Evolutionary conservation across 768 basidiomycete species (phyloP).

Genomic region (Mycena sanguinolenta): DNA sequence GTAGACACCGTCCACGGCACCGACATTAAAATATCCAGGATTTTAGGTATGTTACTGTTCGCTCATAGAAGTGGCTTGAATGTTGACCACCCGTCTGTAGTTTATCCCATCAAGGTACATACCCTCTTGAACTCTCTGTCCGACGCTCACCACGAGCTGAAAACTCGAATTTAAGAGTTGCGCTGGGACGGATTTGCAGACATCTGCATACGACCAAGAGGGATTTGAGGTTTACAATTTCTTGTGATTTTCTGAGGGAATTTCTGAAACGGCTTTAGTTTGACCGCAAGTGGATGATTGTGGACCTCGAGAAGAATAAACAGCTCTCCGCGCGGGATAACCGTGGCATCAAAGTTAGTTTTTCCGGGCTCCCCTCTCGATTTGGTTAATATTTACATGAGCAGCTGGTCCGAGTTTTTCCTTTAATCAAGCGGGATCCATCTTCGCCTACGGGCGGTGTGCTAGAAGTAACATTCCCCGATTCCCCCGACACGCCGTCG

Average conservation of each 20-base stretch:
- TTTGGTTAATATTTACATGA: background rate
- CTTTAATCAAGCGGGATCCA: constrained; percentile 26
- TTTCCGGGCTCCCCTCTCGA: background rate
- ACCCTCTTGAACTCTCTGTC: too few relatives aligned
- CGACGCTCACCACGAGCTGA: background rate
- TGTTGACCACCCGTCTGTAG: background rate
- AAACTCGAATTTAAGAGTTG: constrained; percentile 29
- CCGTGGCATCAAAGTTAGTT: constrained; percentile 35
- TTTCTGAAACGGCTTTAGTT: constrained; percentile 10
- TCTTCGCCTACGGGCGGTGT: constrained; percentile 33
- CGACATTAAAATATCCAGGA: constrained; percentile 27
- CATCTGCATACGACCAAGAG: constrained; percentile 31
- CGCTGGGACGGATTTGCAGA: constrained; percentile 31
- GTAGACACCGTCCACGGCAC: constrained; percentile 28
- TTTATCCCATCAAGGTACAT: constrained; percentile 36
- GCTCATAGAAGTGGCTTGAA: background rate
- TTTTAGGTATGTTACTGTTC: constrained; percentile 16
- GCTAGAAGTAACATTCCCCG: constrained; percentile 32
- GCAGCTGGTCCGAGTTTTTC: constrained; percentile 35
- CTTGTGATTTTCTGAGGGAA: background rate
- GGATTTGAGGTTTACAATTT: constrained; percentile 31
- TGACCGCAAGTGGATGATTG: constrained; percentile 38
- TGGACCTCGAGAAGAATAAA: constrained; percentile 39
- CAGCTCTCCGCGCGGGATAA: constrained; percentile 38
- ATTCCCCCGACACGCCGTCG: constrained; percentile 33